These are phyloP conservation scores for Plasmodiophora brassicae DNA, from an alignment of 208 protist species.

Conservation along the genomic window DNA sequence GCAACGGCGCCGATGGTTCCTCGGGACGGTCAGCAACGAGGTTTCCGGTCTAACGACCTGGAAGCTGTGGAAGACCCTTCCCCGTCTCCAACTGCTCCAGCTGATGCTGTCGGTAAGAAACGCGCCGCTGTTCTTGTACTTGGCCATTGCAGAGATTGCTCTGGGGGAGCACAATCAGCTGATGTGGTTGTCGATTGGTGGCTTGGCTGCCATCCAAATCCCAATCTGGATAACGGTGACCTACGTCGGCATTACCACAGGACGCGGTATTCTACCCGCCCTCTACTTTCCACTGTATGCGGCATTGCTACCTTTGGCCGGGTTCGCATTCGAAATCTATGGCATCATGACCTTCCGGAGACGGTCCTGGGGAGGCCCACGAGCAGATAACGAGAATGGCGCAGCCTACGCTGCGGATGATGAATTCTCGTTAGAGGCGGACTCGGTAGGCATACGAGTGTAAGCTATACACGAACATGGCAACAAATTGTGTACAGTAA, in stretches of 20 bases:
- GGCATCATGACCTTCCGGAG: not conserved
- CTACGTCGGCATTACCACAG: not conserved
- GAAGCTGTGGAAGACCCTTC: not conserved
- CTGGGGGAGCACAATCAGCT: not conserved
- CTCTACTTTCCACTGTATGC: not conserved
- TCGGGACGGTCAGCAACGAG: not conserved
- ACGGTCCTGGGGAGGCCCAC: not conserved
- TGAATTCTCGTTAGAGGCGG: no score
- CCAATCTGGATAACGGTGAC: not conserved
- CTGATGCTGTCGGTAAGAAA: not conserved
- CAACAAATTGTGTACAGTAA: no score
- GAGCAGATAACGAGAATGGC: no score
- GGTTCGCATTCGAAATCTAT: not conserved
- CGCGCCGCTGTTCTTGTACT: not conserved
- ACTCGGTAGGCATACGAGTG: no score
- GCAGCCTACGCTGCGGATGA: no score
- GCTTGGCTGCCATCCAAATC: not conserved
- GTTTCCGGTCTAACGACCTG: not conserved
- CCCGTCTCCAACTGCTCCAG: not conserved
- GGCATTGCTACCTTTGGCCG: not conserved
- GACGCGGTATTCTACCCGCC: not conserved
- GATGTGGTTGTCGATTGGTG: not conserved
- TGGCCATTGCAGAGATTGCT: not conserved
- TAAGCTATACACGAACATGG: no score
- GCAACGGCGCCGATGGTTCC: slow-evolving; percentile 11